Conservation (phyloP, 352 stramenopile species). For the Blastocystis sp. region DNA sequence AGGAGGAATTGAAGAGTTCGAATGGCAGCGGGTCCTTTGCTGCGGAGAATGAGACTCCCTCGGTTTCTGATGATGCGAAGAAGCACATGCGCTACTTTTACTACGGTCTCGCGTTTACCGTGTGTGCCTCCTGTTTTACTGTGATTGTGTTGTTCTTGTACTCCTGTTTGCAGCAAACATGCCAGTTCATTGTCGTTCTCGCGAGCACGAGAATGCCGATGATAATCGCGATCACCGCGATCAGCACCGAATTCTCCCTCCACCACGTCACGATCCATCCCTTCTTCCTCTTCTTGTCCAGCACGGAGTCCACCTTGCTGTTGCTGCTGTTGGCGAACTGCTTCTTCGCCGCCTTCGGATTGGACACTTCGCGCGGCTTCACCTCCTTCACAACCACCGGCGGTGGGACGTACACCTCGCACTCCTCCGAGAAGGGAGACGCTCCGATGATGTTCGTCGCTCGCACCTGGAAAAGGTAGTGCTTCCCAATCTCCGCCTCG, state of each 20-base stretch:
- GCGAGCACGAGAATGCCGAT: slow-evolving; percentile 47
- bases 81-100: background rate
- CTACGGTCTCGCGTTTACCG: background rate
- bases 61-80: background rate
- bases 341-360: slow-evolving; percentile 8
- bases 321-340: slow-evolving; percentile 14
- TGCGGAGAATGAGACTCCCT: background rate
- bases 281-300: slow-evolving; percentile 31
- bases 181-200: slow-evolving; percentile 31
- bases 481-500: background rate
- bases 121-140: background rate
- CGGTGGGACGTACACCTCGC: slow-evolving; percentile 21
- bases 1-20: background rate
- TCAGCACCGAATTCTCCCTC: slow-evolving; percentile 23
- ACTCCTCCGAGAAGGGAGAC: background rate
- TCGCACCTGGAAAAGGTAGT: slow-evolving; percentile 27
- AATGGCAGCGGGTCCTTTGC: background rate
- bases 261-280: slow-evolving; percentile 8
- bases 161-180: background rate
- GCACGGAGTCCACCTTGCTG: slow-evolving; percentile 10
- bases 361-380: background rate
- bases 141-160: background rate
- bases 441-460: slow-evolving; percentile 15
- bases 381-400: slow-evolving; percentile 54
- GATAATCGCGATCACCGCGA: slow-evolving; percentile 11